Percentiles rank a stretch among this genome's conserved stretches.
These are phyloP conservation scores for Linderina pennispora DNA, from an alignment of 192 early-diverging fungal species.

Conservation along the genomic window DNA sequence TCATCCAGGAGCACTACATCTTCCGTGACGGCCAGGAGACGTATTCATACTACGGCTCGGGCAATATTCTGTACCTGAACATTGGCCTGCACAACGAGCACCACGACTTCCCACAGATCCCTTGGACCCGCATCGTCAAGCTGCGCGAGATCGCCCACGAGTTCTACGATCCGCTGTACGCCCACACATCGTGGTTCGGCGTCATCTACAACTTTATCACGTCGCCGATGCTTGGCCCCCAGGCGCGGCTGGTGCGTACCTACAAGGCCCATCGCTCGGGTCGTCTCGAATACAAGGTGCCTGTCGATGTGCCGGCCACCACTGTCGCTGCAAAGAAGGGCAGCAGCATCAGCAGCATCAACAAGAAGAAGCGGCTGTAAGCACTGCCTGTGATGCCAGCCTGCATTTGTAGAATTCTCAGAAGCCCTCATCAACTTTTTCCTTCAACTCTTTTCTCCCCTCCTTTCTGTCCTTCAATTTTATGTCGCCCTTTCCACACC, in stretches of 20 bases:
- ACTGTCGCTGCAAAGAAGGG: neutral
- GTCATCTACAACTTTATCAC: slow-evolving; percentile 77
- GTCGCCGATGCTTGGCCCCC: slow-evolving; percentile 66
- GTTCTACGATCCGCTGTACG: slow-evolving; percentile 80
- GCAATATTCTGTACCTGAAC: slow-evolving; percentile 86
- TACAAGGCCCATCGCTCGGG: slow-evolving; percentile 67
- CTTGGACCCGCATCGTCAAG: slow-evolving; percentile 77
- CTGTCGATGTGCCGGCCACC: neutral
- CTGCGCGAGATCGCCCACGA: slow-evolving; percentile 74
- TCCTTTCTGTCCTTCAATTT: too few species aligned
- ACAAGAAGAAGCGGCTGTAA: too few species aligned
- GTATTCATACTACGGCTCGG: slow-evolving; percentile 90
- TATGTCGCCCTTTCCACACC: too few species aligned
- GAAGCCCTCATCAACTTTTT: too few species aligned
- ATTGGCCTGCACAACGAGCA: slow-evolving; percentile 98
- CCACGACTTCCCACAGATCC: slow-evolving; percentile 88
- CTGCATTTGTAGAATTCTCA: too few species aligned
- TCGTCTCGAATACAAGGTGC: slow-evolving; percentile 52
- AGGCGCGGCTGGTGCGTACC: slow-evolving; percentile 66
- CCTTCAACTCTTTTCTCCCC: too few species aligned
- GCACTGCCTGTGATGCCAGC: too few species aligned
- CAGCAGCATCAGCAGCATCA: too few species aligned
- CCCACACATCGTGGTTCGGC: slow-evolving; percentile 79
- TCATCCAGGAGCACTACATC: slow-evolving; percentile 95
- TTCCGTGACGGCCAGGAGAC: slow-evolving; percentile 91